Conservation (phyloP, 2,329 filamentous ascomycete genomes). For the Coniochaeta sp. region DNA sequence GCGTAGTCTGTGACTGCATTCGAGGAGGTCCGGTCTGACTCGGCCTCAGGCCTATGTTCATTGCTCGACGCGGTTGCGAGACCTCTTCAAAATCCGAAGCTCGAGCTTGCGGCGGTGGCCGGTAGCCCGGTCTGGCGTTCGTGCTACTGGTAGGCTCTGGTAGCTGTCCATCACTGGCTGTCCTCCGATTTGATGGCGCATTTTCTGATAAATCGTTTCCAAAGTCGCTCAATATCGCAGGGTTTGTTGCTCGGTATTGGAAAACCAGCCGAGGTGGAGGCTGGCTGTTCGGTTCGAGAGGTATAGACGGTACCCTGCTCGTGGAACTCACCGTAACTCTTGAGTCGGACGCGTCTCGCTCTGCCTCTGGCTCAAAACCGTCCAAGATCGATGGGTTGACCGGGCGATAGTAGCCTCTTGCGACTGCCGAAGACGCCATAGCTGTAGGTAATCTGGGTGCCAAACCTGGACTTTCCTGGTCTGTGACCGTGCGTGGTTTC, state of each 20-base stretch:
- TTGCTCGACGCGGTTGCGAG: not conserved
- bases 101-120: not conserved
- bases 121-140: not conserved
- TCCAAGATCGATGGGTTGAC: slow-evolving; percentile 22
- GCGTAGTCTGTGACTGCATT: not conserved
- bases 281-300: not conserved
- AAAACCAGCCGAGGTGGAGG: not conserved
- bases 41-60: not conserved
- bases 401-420: slow-evolving; percentile 17
- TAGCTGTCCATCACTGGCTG: not conserved
- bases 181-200: not conserved
- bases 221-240: slow-evolving; percentile 9
- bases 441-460: slow-evolving; percentile 9
- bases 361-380: slow-evolving; percentile 21
- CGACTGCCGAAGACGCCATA: slow-evolving; percentile 17
- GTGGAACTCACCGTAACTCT: not conserved
- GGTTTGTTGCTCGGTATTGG: slow-evolving; percentile 7
- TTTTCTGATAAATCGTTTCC: not conserved
- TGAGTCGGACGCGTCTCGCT: slow-evolving; percentile 1
- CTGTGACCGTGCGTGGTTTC: not conserved
- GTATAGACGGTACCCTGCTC: not conserved
- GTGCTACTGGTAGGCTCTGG: not conserved
- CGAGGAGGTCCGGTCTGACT: not conserved
- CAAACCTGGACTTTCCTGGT: not conserved
- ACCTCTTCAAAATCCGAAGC: not conserved